Base-by-base conservation (phyloP, 2,329 filamentous ascomycete genomes). In the Helminthosporium solani region DNA sequence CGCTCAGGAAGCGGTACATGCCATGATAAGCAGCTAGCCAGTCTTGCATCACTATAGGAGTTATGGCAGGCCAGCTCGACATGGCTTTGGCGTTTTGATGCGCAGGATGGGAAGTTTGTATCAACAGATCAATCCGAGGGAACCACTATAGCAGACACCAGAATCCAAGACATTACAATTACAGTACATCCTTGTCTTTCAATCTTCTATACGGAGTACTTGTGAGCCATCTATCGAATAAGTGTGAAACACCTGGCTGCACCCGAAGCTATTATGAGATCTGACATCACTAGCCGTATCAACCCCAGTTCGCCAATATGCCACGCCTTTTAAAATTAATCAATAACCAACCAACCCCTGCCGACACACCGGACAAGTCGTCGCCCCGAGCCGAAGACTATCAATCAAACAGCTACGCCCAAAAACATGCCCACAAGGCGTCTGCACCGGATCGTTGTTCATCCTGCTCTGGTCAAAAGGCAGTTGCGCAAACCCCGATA, bases 371-470 rank as follows among this genome's bases (percentile, higher is more conserved):
- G 47, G 50, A 19, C 48, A 58, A 3, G 9, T 20, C 18, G 30
- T 42, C n/a, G 25, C 30, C 3, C 30, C 37, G 8, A 19, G 36
- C 25, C 39, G 46, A 16, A 49, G 28, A 16, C 40, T 42, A 23
- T 49, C 42, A 16, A 52, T 43, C 37, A 52, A 27, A 19, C 50
- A 53, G 7, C 25, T 36, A 14, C 40, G 21, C 9, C 53, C 49
- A 23, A 56, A 46, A 14, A 56, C 34, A 34, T 53, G 48, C 11
- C 49, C 44, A 27, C 44, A 56, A 4, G 42, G 49, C 30, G 50
- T 49, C 18, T 30, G 42, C 11, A 54, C 44, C 8, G 49, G 47
- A 16, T 40, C 40, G 30, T 56, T 50, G 11, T 49, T 33, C 4
- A 40, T 33, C 23, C 33, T 30, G 15, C 39, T 30, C 16, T 30